A percentile compares a stretch with the other conserved stretches of the same genome.
phyloP scores from a whole-genome alignment of 331 rosid species.

The Quercus tomentella region DNA sequence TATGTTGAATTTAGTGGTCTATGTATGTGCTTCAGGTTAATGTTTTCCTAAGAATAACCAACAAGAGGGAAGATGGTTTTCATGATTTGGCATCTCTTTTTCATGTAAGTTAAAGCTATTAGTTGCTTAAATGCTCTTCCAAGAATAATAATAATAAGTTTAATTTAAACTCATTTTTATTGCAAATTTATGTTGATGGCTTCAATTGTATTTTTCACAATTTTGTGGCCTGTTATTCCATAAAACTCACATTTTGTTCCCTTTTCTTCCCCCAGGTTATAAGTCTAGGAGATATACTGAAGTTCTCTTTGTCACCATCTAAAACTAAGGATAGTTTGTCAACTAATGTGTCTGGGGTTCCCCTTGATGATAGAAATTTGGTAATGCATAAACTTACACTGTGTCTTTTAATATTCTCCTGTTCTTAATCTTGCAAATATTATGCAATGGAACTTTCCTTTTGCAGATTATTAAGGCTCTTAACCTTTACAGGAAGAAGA shows the following conservation, averaged over 20 bases:
- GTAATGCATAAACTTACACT: constrained; percentile 27
- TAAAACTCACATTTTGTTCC: too few species aligned
- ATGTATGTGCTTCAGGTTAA: constrained; percentile 55
- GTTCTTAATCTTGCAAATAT: constrained; percentile 7
- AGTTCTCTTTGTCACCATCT: constrained; percentile 89
- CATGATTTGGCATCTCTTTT: constrained; percentile 98
- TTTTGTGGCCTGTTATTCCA: too few species aligned
- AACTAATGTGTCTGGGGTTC: constrained; percentile 87
- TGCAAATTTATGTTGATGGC: background rate
- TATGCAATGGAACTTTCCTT: constrained; percentile 14
- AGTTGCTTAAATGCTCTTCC: constrained; percentile 4
- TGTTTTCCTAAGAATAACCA: constrained; percentile 90
- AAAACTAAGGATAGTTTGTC: constrained; percentile 67
- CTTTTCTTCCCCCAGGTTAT: constrained; percentile 49
- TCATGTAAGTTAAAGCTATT: constrained; percentile 57
- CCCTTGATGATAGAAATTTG: constrained; percentile 88
- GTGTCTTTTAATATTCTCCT: background rate
- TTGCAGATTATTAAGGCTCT: constrained; percentile 93
- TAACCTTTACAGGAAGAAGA: constrained; percentile 88
- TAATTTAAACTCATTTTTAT: background rate
- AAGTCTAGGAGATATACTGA: constrained; percentile 87
- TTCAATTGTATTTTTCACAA: background rate
- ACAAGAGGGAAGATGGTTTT: constrained; percentile 92
- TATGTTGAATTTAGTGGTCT: constrained; percentile 9
- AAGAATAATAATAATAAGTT: background rate